A percentile compares a stretch with the other conserved stretches of the same genome.
These are phyloP conservation scores for Zygoascus biomembranicola DNA, from an alignment of 805 yeast genomes.

Conservation along the genomic window DNA sequence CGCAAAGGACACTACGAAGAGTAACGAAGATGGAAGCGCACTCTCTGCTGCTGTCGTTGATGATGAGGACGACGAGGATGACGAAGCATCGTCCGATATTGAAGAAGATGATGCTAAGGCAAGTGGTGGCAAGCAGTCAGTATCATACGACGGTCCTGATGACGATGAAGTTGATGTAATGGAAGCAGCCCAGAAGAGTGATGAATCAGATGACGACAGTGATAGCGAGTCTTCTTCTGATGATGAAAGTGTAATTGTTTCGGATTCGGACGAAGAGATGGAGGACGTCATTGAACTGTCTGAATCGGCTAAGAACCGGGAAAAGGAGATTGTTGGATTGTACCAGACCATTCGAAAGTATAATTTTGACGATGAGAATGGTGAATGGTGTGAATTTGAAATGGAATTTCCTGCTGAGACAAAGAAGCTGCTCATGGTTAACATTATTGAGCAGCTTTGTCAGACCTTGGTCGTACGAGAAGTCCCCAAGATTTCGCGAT, in stretches of 20 bases:
- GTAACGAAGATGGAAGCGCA: conserved; percentile 26
- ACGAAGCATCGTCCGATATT: conserved; percentile 43
- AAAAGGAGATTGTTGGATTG: conserved; percentile 65
- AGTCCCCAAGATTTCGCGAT: conserved; percentile 83
- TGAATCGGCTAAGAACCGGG: conserved; percentile 64
- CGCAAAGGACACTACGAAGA: conserved; percentile 33
- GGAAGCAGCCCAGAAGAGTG: conserved; percentile 56
- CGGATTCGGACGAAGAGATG: conserved; percentile 36
- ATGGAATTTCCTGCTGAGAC: conserved; percentile 76
- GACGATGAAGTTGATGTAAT: conserved; percentile 89
- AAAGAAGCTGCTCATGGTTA: conserved; percentile 93
- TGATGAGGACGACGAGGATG: conserved; percentile 29
- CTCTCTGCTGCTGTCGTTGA: conserved; percentile 20
- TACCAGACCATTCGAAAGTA: conserved; percentile 70
- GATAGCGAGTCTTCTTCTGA: conserved; percentile 11
- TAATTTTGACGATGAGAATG: conserved; percentile 81
- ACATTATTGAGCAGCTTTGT: conserved; percentile 88
- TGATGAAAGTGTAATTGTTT: conserved; percentile 35
- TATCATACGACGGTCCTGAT: conserved; percentile 90
- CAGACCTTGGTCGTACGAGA: conserved; percentile 88
- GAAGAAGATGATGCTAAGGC: conserved; percentile 28
- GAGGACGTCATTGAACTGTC: conserved; percentile 15
- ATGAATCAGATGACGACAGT: conserved; percentile 25
- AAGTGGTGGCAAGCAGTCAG: conserved; percentile 66
- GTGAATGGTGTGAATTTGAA: conserved; percentile 90